A percentile compares a stretch with the other conserved stretches of the same genome.
These are phyloP conservation scores for Xylaria sp. DNA, from an alignment of 2,329 filamentous ascomycete species.

Conservation along the genomic window DNA sequence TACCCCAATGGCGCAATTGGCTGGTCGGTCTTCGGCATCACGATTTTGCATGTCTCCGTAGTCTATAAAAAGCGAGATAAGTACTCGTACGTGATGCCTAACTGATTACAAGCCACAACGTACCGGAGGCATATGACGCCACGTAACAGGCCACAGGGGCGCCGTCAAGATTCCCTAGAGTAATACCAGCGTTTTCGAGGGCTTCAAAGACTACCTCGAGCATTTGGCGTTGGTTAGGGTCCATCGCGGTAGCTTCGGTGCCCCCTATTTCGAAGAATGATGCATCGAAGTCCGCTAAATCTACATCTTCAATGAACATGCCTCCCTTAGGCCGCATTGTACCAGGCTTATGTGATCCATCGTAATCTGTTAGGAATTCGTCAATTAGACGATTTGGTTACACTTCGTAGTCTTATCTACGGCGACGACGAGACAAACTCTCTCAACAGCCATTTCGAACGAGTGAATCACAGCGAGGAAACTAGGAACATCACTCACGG, in stretches of 20 bases:
- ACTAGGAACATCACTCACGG: slow-evolving; percentile 37
- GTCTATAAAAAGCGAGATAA: background rate
- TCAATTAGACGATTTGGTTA: no score
- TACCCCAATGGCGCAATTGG: slow-evolving; percentile 30
- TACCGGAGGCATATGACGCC: slow-evolving; percentile 31
- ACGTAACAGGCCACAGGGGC: slow-evolving; percentile 42
- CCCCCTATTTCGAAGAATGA: slow-evolving; percentile 44
- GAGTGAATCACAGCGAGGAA: no score
- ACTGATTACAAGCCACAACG: no score
- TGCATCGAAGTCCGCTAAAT: slow-evolving; percentile 52
- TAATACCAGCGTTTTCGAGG: slow-evolving; percentile 46
- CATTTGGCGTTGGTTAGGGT: slow-evolving; percentile 45
- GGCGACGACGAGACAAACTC: no score
- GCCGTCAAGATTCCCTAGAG: slow-evolving; percentile 35
- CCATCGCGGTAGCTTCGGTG: slow-evolving; percentile 40
- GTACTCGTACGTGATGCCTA: no score
- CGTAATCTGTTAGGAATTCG: slow-evolving; percentile 39
- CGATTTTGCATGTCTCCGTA: slow-evolving; percentile 13
- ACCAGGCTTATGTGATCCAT: slow-evolving; percentile 51
- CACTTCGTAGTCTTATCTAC: no score
- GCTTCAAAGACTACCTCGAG: slow-evolving; percentile 49
- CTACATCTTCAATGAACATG: slow-evolving; percentile 54
- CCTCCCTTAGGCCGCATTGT: slow-evolving; percentile 52
- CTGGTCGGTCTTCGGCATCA: slow-evolving; percentile 6
- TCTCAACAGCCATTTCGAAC: no score